A percentile compares a stretch with the other conserved stretches of the same genome.
These are phyloP conservation scores for Vitis riparia DNA, from an alignment of 164 flowering plant species.

Conservation along the genomic window DNA sequence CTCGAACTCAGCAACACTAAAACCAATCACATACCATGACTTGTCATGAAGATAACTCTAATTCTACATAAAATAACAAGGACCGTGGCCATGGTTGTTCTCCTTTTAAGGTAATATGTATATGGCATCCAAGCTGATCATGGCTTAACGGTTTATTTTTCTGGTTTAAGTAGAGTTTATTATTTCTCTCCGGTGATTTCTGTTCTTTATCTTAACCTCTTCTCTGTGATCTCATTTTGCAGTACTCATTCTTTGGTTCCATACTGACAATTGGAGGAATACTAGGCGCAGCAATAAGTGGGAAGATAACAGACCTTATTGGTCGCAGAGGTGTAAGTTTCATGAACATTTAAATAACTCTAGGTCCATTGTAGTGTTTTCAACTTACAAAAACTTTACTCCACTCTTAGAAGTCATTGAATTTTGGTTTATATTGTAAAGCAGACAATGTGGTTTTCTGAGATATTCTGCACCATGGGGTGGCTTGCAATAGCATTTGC, in stretches of 20 bases:
- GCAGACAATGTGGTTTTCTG: slow-evolving; percentile 46
- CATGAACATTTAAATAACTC: background rate
- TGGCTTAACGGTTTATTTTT: too few species aligned
- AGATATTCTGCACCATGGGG: slow-evolving; percentile 27
- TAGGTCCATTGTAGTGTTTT: background rate
- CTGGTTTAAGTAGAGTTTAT: background rate
- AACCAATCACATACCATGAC: too few species aligned
- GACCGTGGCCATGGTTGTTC: too few species aligned
- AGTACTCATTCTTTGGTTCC: slow-evolving; percentile 44
- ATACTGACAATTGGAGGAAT: slow-evolving; percentile 40
- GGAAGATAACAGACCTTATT: slow-evolving; percentile 38
- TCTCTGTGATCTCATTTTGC: background rate
- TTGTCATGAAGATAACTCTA: too few species aligned
- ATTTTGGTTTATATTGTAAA: background rate
- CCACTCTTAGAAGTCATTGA: slow-evolving; percentile 5
- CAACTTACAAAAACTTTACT: background rate
- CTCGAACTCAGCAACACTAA: too few species aligned
- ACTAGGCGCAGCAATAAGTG: slow-evolving; percentile 38
- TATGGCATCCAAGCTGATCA: background rate
- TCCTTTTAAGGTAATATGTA: background rate
- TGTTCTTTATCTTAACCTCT: background rate
- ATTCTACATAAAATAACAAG: too few species aligned
- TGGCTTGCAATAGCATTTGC: slow-evolving; percentile 43
- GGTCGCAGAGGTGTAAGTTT: slow-evolving; percentile 42
- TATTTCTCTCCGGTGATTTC: too few species aligned